Percentiles rank a stretch among this genome's conserved stretches.
phyloP scores from a whole-genome alignment of 2,329 filamentous ascomycete species.

The Sordariomycetes sp. region DNA sequence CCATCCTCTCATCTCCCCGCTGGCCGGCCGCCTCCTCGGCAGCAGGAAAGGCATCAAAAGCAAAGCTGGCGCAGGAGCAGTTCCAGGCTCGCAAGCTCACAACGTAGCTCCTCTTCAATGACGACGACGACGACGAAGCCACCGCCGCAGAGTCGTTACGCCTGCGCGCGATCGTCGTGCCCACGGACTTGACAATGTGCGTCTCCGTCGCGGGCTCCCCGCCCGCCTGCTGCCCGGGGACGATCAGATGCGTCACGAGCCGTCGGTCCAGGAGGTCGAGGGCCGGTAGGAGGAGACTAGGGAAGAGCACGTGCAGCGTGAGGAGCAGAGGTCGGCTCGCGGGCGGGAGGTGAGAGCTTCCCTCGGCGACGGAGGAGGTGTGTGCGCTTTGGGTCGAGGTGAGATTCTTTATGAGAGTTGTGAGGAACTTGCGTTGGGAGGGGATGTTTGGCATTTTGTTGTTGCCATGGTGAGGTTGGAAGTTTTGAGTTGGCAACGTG shows the following conservation, averaged over 20 bases:
- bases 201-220: not conserved
- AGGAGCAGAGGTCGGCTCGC: conserved; percentile 48
- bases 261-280: conserved; percentile 78
- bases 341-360: not conserved
- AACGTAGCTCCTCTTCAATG: conserved; percentile 42
- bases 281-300: conserved; percentile 70
- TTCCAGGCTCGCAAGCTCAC: conserved; percentile 73
- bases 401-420: conserved; percentile 37
- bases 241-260: conserved; percentile 50
- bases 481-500: not conserved
- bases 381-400: too few relatives aligned
- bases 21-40: not conserved
- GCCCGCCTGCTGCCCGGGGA: not conserved
- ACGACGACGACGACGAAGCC: too few relatives aligned
- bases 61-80: conserved; percentile 82
- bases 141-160: conserved; percentile 8
- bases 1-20: not conserved
- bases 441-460: conserved; percentile 8
- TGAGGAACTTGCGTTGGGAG: conserved; percentile 35
- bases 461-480: not conserved
- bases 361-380: not conserved
- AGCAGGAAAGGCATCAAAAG: conserved; percentile 55
- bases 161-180: conserved; percentile 13
- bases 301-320: conserved; percentile 79
- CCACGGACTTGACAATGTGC: conserved; percentile 9